phyloP scores from a whole-genome alignment of 176 grass and related monocot species.

The Elaeis guineensis region DNA sequence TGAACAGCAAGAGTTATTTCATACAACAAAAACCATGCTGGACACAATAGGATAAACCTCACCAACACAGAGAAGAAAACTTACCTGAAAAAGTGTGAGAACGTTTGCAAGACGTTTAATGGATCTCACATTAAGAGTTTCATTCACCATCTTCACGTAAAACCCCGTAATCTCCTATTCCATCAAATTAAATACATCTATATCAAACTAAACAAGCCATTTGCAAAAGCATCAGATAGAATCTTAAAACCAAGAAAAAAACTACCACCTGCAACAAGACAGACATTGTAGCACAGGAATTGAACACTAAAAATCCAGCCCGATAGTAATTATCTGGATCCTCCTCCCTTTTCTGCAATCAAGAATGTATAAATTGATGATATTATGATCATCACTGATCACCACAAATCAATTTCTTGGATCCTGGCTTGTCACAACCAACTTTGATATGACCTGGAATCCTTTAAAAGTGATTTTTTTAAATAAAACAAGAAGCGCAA shows the following conservation, averaged over 20 bases:
- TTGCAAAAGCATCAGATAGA: too few species aligned
- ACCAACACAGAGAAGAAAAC: not conserved
- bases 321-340: slow-evolving; percentile 15
- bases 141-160: slow-evolving; percentile 16
- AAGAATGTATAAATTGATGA: too few species aligned
- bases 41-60: not conserved
- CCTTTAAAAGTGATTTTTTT: too few species aligned
- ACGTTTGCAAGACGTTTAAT: slow-evolving; percentile 14
- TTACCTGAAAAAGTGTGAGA: slow-evolving; percentile 17
- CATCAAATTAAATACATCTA: not conserved
- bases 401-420: too few species aligned
- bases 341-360: slow-evolving; percentile 13
- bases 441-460: too few species aligned
- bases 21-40: not conserved
- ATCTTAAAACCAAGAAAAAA: slow-evolving; percentile 1
- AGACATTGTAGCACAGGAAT: slow-evolving; percentile 15
- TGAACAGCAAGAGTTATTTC: not conserved
- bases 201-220: not conserved
- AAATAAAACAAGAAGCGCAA: not conserved
- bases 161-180: slow-evolving; percentile 10
- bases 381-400: too few species aligned
- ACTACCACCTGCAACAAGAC: slow-evolving; percentile 11
- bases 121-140: slow-evolving; percentile 5
- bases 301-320: slow-evolving; percentile 16
- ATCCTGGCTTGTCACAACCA: not conserved